These are phyloP conservation scores for Rhododendron ferrugineum DNA, from an alignment of 148 eudicot genomes.

Conservation along the genomic window DNA sequence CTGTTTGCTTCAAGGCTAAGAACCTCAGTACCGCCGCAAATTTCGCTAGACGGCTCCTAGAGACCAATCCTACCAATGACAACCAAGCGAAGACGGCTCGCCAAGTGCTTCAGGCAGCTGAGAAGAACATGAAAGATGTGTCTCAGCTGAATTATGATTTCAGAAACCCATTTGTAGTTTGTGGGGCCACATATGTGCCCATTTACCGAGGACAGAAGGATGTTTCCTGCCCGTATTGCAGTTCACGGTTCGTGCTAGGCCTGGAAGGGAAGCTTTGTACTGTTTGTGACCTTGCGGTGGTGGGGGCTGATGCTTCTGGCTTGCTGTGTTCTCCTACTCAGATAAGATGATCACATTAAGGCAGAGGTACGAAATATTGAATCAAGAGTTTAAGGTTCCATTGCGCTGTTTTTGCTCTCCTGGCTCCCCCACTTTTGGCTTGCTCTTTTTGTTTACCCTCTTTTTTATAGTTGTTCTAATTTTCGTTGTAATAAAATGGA, in stretches of 20 bases:
- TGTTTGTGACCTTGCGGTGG: constrained; percentile 74
- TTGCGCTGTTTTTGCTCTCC: constrained; percentile 14
- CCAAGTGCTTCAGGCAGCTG: constrained; percentile 76
- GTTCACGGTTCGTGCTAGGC: constrained; percentile 64
- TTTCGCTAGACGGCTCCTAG: constrained; percentile 77
- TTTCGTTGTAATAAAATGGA: constrained; percentile 30
- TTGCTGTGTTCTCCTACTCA: constrained; percentile 85
- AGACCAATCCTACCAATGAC: constrained; percentile 69
- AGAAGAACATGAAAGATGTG: constrained; percentile 79
- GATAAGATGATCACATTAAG: constrained; percentile 40
- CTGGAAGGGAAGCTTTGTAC: constrained; percentile 73
- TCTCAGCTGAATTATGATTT: constrained; percentile 79
- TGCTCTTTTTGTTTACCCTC: background rate
- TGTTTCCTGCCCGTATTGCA: constrained; percentile 76
- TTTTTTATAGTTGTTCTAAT: constrained; percentile 17
- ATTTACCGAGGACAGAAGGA: constrained; percentile 84
- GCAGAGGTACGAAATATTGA: constrained; percentile 21
- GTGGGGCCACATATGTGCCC: constrained; percentile 88
- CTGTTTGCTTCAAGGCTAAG: constrained; percentile 64
- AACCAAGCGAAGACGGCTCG: constrained; percentile 69
- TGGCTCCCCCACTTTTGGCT: constrained; percentile 8
- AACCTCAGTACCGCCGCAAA: constrained; percentile 72
- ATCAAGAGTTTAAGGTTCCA: constrained; percentile 13
- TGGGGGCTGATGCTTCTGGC: constrained; percentile 94
- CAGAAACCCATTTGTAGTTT: constrained; percentile 88